Base-by-base conservation (phyloP, 2,329 filamentous ascomycete species). In the Penicillium psychrosexuale region DNA sequence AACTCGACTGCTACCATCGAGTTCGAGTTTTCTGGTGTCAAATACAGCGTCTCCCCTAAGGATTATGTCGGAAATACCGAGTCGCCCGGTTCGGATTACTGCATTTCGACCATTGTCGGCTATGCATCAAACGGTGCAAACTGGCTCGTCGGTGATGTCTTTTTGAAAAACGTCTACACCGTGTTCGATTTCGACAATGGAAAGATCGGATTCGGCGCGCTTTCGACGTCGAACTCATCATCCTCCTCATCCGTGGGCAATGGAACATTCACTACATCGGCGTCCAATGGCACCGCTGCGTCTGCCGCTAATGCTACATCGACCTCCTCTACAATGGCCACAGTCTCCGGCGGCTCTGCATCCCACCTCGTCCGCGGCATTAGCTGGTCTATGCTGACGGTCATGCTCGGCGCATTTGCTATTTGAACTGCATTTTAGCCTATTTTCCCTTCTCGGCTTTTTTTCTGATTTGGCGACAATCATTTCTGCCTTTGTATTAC, bases 81-180 rank as follows among this genome's bases (percentile, higher is more conserved):
- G 66, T 63, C 2, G 61, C 63, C 42, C 0, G 33, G 33, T 24
- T 44, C 52, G 0, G 52, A 51, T 1, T 67, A 69, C 15, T 85
- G 82, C 60, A 62, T 83, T 17, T 92, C 89, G 69, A 91, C 89
- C 64, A 83, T 96, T 34, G 86, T 91, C 50, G 89, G 88, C 1
- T 80, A 84, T 27, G 82, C 87, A 67, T 84, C 89, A 13, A 85
- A 90, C 44, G 74, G 79, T 0, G 79, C 63, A 64, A 69, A 75
- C 28, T 96, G 91, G 90, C 78, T 96, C n/a, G 73, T 96, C 1
- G 91, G 91, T 2, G 91, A 91, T 61, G 84, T 88, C 0, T 96
- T 96, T 65, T 75, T 96, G 58, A 96, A 95, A 77, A 96, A 95
- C 63, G 91, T 96, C 15, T 96, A 96, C 69, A 80, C 84, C 1